Evolutionary conservation across 1,139 yeast species (phyloP).

Genomic region (Blastobotrys serpentis): DNA sequence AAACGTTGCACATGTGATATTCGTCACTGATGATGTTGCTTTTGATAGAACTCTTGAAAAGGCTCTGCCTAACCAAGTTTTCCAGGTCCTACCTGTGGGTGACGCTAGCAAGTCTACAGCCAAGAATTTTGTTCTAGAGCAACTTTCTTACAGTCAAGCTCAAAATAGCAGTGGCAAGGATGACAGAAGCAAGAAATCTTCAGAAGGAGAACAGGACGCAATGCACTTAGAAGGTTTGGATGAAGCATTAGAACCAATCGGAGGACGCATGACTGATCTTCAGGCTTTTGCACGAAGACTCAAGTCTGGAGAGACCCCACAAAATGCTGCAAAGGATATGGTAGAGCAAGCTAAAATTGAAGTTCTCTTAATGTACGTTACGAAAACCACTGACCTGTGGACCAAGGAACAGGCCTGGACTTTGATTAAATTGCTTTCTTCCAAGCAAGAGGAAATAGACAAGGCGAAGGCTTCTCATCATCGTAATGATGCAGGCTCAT

Average conservation of each 20-base stretch:
- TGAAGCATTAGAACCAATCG: constrained; percentile 66
- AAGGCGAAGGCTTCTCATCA: background rate
- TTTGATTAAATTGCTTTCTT: constrained; percentile 62
- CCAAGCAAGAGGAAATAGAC: constrained; percentile 11
- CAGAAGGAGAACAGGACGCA: constrained; percentile 10
- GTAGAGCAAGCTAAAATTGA: constrained; percentile 83
- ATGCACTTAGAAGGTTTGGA: constrained; percentile 40
- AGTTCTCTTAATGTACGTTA: constrained; percentile 74
- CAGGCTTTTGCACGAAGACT: constrained; percentile 88
- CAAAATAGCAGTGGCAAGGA: too few relatives aligned
- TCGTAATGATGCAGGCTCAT: background rate
- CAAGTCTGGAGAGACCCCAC: constrained; percentile 80
- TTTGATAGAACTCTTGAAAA: constrained; percentile 65
- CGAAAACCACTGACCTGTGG: constrained; percentile 53
- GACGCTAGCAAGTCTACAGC: constrained; percentile 81
- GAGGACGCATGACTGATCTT: constrained; percentile 92
- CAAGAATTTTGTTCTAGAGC: constrained; percentile 64
- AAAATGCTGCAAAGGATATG: constrained; percentile 75
- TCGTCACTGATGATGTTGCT: constrained; percentile 82
- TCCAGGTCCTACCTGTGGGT: constrained; percentile 68
- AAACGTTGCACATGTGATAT: constrained; percentile 85
- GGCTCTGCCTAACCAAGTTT: constrained; percentile 77
- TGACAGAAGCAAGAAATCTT: background rate
- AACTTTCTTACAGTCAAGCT: too few relatives aligned
- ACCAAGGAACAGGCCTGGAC: constrained; percentile 87